A percentile compares a stretch with the other conserved stretches of the same genome.
Evolutionary conservation across 2,329 filamentous ascomycete species (phyloP).

Genomic region (Blumeria hordei): DNA sequence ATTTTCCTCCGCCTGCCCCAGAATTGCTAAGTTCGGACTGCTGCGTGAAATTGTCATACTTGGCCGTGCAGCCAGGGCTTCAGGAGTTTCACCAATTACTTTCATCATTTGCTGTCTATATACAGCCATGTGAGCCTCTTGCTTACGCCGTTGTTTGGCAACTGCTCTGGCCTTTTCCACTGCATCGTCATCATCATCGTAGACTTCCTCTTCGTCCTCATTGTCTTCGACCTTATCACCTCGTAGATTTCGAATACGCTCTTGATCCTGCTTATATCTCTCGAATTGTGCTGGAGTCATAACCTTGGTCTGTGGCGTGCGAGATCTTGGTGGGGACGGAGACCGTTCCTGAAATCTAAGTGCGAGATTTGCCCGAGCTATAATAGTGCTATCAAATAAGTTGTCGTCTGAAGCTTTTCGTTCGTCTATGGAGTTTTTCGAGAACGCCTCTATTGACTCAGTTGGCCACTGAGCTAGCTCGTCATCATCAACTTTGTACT

Average conservation of each 20-base stretch:
- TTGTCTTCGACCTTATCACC: constrained; percentile 26
- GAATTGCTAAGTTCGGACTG: constrained; percentile 28
- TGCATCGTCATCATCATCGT: constrained; percentile 58
- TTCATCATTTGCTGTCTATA: constrained; percentile 96
- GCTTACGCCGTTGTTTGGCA: constrained; percentile 57
- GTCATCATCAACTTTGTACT: constrained; percentile 6
- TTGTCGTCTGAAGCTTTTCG: constrained; percentile 9
- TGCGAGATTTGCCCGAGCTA: constrained; percentile 11
- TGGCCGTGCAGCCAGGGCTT: constrained; percentile 23
- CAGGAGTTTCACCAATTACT: constrained; percentile 50
- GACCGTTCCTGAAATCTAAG: constrained; percentile 10
- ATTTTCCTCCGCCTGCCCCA: constrained; percentile 20
- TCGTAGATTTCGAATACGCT: constrained; percentile 26
- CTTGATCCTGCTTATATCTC: constrained; percentile 51
- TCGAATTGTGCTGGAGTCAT: constrained; percentile 85
- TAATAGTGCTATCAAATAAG: constrained; percentile 12
- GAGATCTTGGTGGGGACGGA: constrained; percentile 3
- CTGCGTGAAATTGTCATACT: constrained; percentile 33
- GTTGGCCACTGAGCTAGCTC: constrained; percentile 6
- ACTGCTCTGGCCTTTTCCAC: constrained; percentile 48
- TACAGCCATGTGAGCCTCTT: constrained; percentile 72
- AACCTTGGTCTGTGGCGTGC: constrained; percentile 27
- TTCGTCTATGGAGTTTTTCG: constrained; percentile 8
- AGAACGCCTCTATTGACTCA: constrained; percentile 9
- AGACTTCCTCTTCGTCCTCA: constrained; percentile 36